Conservation (phyloP, 768 basidiomycete genomes). For the Lanmaoa pseudosensibilis region DNA sequence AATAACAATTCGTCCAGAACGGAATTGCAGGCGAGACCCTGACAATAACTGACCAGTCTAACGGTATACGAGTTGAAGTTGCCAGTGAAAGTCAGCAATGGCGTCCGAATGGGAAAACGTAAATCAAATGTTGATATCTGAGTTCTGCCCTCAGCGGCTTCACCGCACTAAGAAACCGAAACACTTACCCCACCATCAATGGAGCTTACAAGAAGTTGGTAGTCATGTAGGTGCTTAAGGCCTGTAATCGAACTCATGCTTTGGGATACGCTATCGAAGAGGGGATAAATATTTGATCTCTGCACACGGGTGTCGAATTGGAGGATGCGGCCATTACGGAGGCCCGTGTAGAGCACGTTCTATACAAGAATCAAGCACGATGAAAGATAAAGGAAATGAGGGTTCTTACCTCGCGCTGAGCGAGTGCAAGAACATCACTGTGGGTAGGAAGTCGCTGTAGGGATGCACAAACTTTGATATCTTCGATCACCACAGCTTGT, state of each 20-base stretch:
- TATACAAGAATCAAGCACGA: constrained; percentile 22
- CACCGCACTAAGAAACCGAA: not conserved
- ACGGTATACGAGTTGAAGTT: constrained; percentile 56
- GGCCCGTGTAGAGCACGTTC: constrained; percentile 54
- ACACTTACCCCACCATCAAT: constrained; percentile 58
- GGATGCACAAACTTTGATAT: constrained; percentile 42
- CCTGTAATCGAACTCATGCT: constrained; percentile 51
- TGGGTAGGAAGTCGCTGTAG: constrained; percentile 47
- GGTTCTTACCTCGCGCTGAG: constrained; percentile 47
- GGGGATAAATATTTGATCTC: constrained; percentile 36
- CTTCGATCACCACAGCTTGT: constrained; percentile 51
- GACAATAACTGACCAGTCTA: constrained; percentile 46
- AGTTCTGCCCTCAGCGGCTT: not conserved
- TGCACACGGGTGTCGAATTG: constrained; percentile 57
- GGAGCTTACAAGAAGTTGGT: constrained; percentile 55
- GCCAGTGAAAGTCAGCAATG: constrained; percentile 50
- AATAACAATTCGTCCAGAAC: constrained; percentile 4
- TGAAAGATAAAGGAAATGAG: not conserved
- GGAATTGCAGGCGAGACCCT: not conserved
- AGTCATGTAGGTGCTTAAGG: constrained; percentile 48
- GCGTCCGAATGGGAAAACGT: constrained; percentile 49
- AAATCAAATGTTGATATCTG: constrained; percentile 66
- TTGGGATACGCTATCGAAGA: constrained; percentile 39
- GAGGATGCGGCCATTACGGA: constrained; percentile 57
- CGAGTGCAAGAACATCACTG: constrained; percentile 66